phyloP scores from a whole-genome alignment of 2,329 filamentous ascomycete species.

The Clonostachys sp. region DNA sequence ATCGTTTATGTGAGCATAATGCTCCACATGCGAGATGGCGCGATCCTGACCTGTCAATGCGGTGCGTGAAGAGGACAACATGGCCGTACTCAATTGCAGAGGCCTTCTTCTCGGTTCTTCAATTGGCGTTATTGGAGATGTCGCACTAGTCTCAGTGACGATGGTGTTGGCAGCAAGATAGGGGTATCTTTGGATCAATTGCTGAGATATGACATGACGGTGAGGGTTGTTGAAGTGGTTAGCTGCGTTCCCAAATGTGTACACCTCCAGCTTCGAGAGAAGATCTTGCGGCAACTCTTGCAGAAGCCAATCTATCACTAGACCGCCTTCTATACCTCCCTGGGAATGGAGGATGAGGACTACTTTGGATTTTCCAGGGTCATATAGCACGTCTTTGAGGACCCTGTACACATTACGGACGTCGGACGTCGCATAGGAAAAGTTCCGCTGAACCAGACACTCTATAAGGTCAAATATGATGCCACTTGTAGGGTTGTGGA shows the following conservation, averaged over 20 bases:
- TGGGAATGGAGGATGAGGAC: slow-evolving; percentile 74
- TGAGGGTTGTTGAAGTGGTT: slow-evolving; percentile 81
- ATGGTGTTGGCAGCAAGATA: slow-evolving; percentile 22
- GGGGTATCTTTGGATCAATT: slow-evolving; percentile 22
- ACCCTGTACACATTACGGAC: slow-evolving; percentile 57
- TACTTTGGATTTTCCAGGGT: slow-evolving; percentile 60
- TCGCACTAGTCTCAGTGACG: slow-evolving; percentile 21
- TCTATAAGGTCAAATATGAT: slow-evolving; percentile 74
- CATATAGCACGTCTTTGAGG: slow-evolving; percentile 60
- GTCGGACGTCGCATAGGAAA: slow-evolving; percentile 67
- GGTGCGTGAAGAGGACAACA: slow-evolving; percentile 23
- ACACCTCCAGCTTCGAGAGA: slow-evolving; percentile 67
- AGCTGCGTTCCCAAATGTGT: slow-evolving; percentile 74
- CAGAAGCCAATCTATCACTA: slow-evolving; percentile 73
- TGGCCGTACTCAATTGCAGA: slow-evolving; percentile 8
- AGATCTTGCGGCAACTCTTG: slow-evolving; percentile 64
- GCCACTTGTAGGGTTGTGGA: slow-evolving; percentile 73
- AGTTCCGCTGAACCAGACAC: slow-evolving; percentile 72
- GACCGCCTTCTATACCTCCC: slow-evolving; percentile 68
- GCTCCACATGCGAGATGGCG: slow-evolving; percentile 69
- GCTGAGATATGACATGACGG: slow-evolving; percentile 41
- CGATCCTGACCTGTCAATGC: slow-evolving; percentile 33
- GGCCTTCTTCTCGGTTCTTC: not conserved
- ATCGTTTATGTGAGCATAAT: slow-evolving; percentile 72
- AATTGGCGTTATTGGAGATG: not conserved